Conservation (phyloP, 139 green algal genomes). For the Volvox reticuliferus region DNA sequence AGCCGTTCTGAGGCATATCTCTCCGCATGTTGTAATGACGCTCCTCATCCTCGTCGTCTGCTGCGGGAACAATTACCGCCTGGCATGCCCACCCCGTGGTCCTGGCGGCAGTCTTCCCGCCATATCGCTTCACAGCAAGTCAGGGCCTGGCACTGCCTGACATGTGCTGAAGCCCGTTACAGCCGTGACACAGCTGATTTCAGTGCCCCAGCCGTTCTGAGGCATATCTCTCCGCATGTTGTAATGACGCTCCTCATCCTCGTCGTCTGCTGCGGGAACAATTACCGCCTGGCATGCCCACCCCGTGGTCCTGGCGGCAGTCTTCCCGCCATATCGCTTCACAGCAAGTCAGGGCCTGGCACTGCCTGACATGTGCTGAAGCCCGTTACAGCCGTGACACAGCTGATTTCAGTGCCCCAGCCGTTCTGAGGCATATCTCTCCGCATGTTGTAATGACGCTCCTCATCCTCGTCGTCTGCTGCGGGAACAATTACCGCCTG, state of each 20-base stretch:
- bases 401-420: background rate
- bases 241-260: background rate
- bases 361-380: background rate
- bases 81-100: slow-evolving; percentile 13
- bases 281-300: slow-evolving; percentile 47
- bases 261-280: slow-evolving; percentile 14
- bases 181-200: slow-evolving; percentile 2
- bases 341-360: slow-evolving; percentile 18
- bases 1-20: background rate
- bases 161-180: background rate
- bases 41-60: background rate
- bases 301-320: slow-evolving; percentile 46
- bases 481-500: slow-evolving; percentile 57
- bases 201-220: background rate
- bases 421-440: background rate
- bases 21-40: background rate
- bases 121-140: slow-evolving; percentile 31
- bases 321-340: slow-evolving; percentile 51
- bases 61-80: slow-evolving; percentile 55
- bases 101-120: slow-evolving; percentile 54
- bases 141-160: background rate
- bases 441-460: background rate
- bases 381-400: slow-evolving; percentile 31
- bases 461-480: background rate
- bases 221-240: background rate